These are phyloP conservation scores for Loxodes magnus DNA, from an alignment of 73 alveolate genomes.

Conservation along the genomic window DNA sequence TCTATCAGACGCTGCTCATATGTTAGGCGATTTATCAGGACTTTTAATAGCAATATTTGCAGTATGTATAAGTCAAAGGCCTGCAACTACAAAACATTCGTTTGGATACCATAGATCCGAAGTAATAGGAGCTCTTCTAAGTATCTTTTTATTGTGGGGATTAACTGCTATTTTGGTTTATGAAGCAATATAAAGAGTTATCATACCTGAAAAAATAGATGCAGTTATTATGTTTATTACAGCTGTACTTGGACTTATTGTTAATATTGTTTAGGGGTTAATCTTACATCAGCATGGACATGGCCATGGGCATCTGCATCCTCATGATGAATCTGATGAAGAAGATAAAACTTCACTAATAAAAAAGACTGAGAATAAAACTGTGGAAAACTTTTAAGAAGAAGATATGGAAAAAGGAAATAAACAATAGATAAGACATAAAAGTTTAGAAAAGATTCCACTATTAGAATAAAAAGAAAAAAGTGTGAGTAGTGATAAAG, in stretches of 20 bases:
- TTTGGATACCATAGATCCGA: slow-evolving; percentile 90
- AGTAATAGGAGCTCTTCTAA: slow-evolving; percentile 80
- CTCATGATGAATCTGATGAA: slow-evolving; percentile 9
- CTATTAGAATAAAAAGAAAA: too few relatives aligned
- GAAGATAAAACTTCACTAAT: not conserved
- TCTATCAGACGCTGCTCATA: slow-evolving; percentile 95
- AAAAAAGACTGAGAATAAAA: not conserved
- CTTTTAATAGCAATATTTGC: slow-evolving; percentile 74
- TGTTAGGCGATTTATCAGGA: slow-evolving; percentile 85
- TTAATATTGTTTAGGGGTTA: slow-evolving; percentile 73
- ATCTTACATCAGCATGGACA: slow-evolving; percentile 14
- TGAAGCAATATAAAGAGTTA: slow-evolving; percentile 77
- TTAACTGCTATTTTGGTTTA: slow-evolving; percentile 64
- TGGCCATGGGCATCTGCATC: slow-evolving; percentile 2
- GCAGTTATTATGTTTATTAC: slow-evolving; percentile 74
- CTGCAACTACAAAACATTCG: slow-evolving; percentile 64
- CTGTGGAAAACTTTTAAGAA: not conserved
- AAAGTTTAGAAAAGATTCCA: too few relatives aligned
- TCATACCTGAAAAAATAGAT: slow-evolving; percentile 32
- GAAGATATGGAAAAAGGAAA: not conserved
- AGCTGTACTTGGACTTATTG: slow-evolving; percentile 68
- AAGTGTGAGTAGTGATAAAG: too few relatives aligned
- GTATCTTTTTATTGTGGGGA: slow-evolving; percentile 82
- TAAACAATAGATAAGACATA: not conserved
- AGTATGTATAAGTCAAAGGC: slow-evolving; percentile 48